These are phyloP conservation scores for Carallia pectinifolia DNA, from an alignment of 345 rosid genomes.

Conservation along the genomic window DNA sequence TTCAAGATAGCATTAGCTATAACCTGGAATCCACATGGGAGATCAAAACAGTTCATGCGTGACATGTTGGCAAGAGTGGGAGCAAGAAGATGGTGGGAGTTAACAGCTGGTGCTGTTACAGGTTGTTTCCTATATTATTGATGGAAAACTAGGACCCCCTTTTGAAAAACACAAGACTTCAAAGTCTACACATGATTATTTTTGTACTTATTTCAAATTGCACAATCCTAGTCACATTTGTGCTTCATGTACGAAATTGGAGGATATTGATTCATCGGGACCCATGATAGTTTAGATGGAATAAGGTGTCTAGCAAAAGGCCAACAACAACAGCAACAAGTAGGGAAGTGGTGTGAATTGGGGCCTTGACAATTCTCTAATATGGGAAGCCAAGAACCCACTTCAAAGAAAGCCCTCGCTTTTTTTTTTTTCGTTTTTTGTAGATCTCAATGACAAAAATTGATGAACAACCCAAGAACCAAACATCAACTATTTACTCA, in stretches of 20 bases:
- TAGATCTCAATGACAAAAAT: neutral
- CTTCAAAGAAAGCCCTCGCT: neutral
- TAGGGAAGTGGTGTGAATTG: conserved; percentile 12
- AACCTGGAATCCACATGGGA: conserved; percentile 26
- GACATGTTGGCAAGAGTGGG: conserved; percentile 17
- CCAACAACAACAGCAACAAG: conserved; percentile 28
- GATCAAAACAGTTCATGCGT: conserved; percentile 11
- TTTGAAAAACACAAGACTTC: conserved; percentile 18
- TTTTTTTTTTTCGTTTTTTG: neutral
- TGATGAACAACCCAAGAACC: neutral
- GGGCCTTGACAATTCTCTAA: neutral
- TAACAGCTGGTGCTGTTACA: conserved; percentile 6
- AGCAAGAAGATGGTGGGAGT: conserved; percentile 11
- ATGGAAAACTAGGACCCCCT: neutral
- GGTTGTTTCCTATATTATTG: neutral
- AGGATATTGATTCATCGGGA: conserved; percentile 11
- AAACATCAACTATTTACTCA: conserved; percentile 4
- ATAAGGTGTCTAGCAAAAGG: conserved; percentile 32
- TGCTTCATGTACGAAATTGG: neutral
- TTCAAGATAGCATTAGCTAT: conserved; percentile 11
- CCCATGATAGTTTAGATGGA: conserved; percentile 17
- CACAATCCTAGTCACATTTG: neutral
- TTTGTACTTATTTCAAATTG: conserved; percentile 4
- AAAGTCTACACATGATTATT: conserved; percentile 5
- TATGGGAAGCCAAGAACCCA: neutral